Evolutionary conservation across 2,329 filamentous ascomycete species (phyloP), one percentile per base, ranked within the genome.

Genomic region (Aspergillus aculeatus): DNA sequence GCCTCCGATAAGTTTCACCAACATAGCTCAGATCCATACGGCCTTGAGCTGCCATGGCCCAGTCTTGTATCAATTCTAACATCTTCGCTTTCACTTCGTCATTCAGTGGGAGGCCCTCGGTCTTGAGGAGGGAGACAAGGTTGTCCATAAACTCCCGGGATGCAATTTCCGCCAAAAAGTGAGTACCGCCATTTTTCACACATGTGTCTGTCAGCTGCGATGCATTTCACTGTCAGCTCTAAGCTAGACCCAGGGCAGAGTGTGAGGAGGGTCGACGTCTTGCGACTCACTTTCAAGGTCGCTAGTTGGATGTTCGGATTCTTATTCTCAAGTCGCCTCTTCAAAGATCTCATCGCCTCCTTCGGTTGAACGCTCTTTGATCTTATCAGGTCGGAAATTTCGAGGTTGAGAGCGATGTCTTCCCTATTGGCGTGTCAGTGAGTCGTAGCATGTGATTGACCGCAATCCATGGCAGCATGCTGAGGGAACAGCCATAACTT

Each of bases 71-170:
- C 58, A 98, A 81, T 74, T 97, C 94, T 57, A 99, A 83, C 62
- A 98, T 96, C 80, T 96, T 97, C 64, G 83, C 83, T 73, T 89
- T 91, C 52, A 99, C 95, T 56, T 96, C 90, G 53, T 87, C 81
- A 75, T 97, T 96, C 48, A 95, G 83, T 9, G 91, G 87, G 19
- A 79, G 77, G 2, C 91, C 90, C 54, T 90, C 88, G 19, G 90
- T 89, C 73, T 94, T 93, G 32, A 99, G 83, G 16, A 99, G 83
- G 35, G 94, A 97, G 19, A 91, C 89, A 55, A 99, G 80, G 73
- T 97, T 97, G 78, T 99, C 95, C 90, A 99, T 96, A 72, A 98
- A 99, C 80, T 99, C 95, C 64, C 93, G 87, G 19, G 94, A 97
- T 47, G 95, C 94, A 68, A 99, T 95, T 80, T 99, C 95, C 66